Base-by-base conservation (phyloP, 2,329 filamentous ascomycete genomes). In the Chrysoporthe puriensis region DNA sequence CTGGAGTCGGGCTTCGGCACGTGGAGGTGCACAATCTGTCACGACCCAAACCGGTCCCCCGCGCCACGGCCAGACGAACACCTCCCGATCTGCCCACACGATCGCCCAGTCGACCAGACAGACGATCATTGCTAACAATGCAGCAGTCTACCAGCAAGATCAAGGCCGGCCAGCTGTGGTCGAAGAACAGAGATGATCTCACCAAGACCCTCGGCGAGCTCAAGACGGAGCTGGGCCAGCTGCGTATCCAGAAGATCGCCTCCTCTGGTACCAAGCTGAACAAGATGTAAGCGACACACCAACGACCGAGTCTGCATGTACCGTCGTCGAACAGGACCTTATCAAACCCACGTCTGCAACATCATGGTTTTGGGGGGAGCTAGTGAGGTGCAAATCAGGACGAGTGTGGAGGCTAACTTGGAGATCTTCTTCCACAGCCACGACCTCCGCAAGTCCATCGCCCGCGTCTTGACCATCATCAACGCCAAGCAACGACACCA, bases 391-490 rank as follows among this genome's bases (percentile, higher is more conserved):
- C 66, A 63, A 63, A 62, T 56, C 34, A 21, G 3, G 52, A 67
- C 21, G 18, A 57, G 21, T 64, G 64, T 64, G 21, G 44, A 61
- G 65, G 50, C 63, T 64, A 42, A 52, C 13, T 18, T 48, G 48
- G 64, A 64, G 66, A 43, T 69, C 72, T 70, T 73, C 73, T 66
- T 69, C 6, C 73, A 76, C 77, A 97, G 94, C 86, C 93, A 97
- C 88, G 96, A 99, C 84, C 89, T 99, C 83, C 94, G 96, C 88
- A 99, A 99, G 90, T 97, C 94, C 75, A 97, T 99, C 85, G 96
- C 96, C 80, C 94, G 95, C 81, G 93, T 97, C 85, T 91, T 99
- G 79, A 99, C 96, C 84, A 89, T 99, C 87, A 97, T 99, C 91
- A 99, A 98, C 90, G 91, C 94, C 85, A 98, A 97, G 90, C 96